Conservation (phyloP, 1,284 basidiomycete genomes). For the Cystobasidium slooffiae region DNA sequence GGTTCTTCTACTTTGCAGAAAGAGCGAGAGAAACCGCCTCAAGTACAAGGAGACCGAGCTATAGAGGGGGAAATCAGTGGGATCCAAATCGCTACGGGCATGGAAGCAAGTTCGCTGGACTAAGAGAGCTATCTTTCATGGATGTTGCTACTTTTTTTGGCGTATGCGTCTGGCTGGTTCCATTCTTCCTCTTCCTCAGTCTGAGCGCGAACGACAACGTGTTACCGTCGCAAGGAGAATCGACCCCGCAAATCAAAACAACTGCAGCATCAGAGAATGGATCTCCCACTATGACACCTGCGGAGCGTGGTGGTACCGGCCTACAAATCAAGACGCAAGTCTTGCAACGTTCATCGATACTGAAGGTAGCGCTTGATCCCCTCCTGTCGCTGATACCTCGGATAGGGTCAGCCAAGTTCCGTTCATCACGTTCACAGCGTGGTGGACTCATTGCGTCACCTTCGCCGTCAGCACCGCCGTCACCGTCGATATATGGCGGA, state of each 20-base stretch:
- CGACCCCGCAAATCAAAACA: conserved; percentile 38
- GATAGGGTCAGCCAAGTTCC: conserved; percentile 20
- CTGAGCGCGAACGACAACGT: conserved; percentile 94
- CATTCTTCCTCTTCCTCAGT: conserved; percentile 87
- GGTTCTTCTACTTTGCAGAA: conserved; percentile 47
- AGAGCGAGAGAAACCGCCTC: conserved; percentile 48
- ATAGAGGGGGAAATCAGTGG: conserved; percentile 38
- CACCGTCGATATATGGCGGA: conserved; percentile 27
- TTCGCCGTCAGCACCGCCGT: conserved; percentile 34
- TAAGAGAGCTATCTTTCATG: conserved; percentile 63
- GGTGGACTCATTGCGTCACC: conserved; percentile 46
- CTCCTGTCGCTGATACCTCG: conserved; percentile 37
- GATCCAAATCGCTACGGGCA: conserved; percentile 25
- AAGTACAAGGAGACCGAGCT: conserved; percentile 35
- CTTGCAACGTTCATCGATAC: conserved; percentile 42
- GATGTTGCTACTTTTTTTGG: conserved; percentile 93
- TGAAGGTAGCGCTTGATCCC: conserved; percentile 43
- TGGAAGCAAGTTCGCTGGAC: conserved; percentile 19
- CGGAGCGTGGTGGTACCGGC: background rate
- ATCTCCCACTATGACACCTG: conserved; percentile 25
- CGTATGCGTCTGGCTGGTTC: conserved; percentile 88
- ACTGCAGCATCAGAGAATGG: conserved; percentile 35
- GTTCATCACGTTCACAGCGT: conserved; percentile 43
- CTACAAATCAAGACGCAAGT: conserved; percentile 24
- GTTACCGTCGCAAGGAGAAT: conserved; percentile 64